Conservation (phyloP, 78 protist species). For the Speleostelium caveatum region DNA sequence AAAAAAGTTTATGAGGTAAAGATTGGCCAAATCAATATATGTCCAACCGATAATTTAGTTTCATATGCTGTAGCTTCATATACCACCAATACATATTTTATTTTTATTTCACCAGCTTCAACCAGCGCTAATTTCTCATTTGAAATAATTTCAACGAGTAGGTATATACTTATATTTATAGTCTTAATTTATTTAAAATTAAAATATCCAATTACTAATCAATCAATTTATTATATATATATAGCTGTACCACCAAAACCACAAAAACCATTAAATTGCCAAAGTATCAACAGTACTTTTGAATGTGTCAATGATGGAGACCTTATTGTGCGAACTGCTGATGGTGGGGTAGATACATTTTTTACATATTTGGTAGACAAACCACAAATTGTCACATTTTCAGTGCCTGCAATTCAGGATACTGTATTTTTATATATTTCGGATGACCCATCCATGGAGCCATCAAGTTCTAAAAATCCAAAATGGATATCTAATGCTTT, state of each 20-base stretch:
- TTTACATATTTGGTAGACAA: constrained; percentile 24
- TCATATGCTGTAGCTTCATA: not conserved
- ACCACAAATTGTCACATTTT: constrained; percentile 15
- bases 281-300: not conserved
- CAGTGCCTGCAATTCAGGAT: constrained; percentile 25
- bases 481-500: too few relatives aligned
- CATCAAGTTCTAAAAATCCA: not conserved
- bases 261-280: not conserved
- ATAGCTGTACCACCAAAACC: not conserved
- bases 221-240: too few relatives aligned
- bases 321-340: not conserved
- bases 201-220: not conserved
- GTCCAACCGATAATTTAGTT: constrained; percentile 56
- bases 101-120: constrained; percentile 1
- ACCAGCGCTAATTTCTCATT: not conserved
- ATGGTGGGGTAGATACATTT: not conserved
- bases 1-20: not conserved
- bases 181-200: too few relatives aligned
- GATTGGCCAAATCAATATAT: constrained; percentile 19
- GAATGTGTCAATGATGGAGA: constrained; percentile 53
- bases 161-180: not conserved
- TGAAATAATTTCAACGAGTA: constrained; percentile 3
- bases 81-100: constrained; percentile 45
- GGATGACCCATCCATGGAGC: constrained; percentile 18
- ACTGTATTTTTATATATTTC: constrained; percentile 53